Evolutionary conservation across 2,329 filamentous ascomycete species (phyloP).

Genomic region (Xylogone sp.): DNA sequence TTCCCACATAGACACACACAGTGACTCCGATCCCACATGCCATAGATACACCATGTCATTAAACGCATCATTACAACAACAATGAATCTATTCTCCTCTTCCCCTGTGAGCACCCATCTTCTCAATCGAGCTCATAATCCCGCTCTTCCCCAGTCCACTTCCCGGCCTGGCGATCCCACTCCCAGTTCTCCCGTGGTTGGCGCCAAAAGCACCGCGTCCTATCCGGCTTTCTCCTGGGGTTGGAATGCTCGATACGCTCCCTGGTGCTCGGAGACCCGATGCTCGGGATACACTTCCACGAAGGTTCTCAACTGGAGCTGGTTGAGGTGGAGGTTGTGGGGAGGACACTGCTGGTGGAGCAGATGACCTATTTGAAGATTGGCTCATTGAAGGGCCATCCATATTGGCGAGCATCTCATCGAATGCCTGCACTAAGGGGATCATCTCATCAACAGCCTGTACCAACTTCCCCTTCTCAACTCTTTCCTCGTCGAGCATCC

Average conservation of each 20-base stretch:
- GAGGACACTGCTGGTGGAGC: slow-evolving; percentile 15
- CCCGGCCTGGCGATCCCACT: slow-evolving; percentile 33
- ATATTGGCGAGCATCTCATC: slow-evolving; percentile 29
- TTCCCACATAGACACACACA: background rate
- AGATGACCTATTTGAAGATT: slow-evolving; percentile 13
- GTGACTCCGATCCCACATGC: background rate
- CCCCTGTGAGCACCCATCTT: slow-evolving; percentile 67
- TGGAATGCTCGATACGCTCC: slow-evolving; percentile 32
- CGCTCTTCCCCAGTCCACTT: slow-evolving; percentile 49
- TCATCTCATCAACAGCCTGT: slow-evolving; percentile 78
- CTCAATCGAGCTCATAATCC: slow-evolving; percentile 83
- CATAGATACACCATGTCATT: background rate
- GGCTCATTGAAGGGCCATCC: slow-evolving; percentile 17
- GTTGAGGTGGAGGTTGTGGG: slow-evolving; percentile 25
- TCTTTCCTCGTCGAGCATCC: slow-evolving; percentile 68
- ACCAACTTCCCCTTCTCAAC: slow-evolving; percentile 84
- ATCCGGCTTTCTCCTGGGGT: slow-evolving; percentile 44
- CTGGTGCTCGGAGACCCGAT: slow-evolving; percentile 60
- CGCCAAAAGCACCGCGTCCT: slow-evolving; percentile 27
- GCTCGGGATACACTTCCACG: slow-evolving; percentile 51
- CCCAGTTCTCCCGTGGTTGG: slow-evolving; percentile 23
- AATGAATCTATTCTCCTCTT: slow-evolving; percentile 15
- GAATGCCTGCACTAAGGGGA: slow-evolving; percentile 56
- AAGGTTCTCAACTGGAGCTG: slow-evolving; percentile 41
- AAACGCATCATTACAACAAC: background rate